Evolutionary conservation across 768 basidiomycete genomes (phyloP).

Genomic region (Boletus vermiculosoides): DNA sequence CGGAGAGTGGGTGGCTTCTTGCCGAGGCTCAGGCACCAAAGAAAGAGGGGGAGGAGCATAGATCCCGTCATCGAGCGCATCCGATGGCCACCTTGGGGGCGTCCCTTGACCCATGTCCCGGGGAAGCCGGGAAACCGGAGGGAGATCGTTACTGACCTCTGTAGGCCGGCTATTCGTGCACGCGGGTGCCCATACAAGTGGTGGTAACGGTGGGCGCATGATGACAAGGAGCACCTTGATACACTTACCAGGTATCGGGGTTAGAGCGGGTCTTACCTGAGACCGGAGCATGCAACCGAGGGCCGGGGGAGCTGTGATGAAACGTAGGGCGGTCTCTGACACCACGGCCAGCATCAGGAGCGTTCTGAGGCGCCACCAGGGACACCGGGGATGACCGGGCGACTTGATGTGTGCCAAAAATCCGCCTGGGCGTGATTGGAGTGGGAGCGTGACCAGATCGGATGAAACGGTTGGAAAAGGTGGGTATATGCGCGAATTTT

Average conservation of each 20-base stretch:
- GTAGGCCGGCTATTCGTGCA: background rate
- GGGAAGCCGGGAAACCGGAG: background rate
- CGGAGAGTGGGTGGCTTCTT: background rate
- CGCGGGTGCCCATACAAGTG: background rate
- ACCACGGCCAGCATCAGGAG: background rate
- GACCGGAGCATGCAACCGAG: background rate
- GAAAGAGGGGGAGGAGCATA: background rate
- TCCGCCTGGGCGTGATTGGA: background rate
- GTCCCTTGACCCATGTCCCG: background rate
- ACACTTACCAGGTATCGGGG: constrained; percentile 3
- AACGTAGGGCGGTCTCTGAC: background rate
- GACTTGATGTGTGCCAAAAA: background rate
- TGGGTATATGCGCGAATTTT: constrained; percentile 18
- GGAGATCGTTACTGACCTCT: background rate
- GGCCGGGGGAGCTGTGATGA: constrained; percentile 13
- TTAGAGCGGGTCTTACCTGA: constrained; percentile 16
- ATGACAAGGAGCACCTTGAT: constrained; percentile 1
- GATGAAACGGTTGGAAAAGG: background rate
- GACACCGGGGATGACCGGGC: constrained; percentile 8
- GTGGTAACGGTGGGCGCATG: background rate
- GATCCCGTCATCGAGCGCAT: constrained; percentile 2
- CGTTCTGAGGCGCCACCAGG: background rate
- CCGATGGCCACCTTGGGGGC: constrained; percentile 7
- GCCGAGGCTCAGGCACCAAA: background rate
- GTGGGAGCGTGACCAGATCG: background rate